Base-by-base conservation (phyloP, 2,329 filamentous ascomycete genomes). In the Blastomyces parvus region DNA sequence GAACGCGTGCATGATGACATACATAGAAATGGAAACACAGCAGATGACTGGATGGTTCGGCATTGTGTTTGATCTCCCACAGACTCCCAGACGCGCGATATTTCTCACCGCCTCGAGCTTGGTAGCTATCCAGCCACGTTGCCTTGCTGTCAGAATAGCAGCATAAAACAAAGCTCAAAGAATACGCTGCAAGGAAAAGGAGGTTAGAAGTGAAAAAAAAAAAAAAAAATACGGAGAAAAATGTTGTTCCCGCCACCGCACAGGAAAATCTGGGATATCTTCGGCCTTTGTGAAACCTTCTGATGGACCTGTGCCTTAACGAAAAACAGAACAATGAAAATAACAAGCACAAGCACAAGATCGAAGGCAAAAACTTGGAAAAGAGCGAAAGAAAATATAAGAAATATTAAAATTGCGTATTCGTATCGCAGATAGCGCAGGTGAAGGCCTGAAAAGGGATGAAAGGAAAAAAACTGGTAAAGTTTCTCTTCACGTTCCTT, bases 51-150 rank as follows among this genome's bases (percentile, higher is more conserved):
- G 22, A 59, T 48, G 7, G n/a, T 48, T 46, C 27, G 55, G 27
- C 27, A 11, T 50, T 42, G 42, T 59, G 33, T 42, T 40, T 59
- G 38, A 9, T 44, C 22, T 30, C 38, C 27, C 11, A 30, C 27
- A 30, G 27, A 30, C 27, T 30, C 27, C 22, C 46, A 30, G 48
- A 25, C 48, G 9, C 14, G 25, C 36, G 7, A 25, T 33, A 22
- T 48, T 33, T 27, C 42, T 59, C 57, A 59, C 57, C 57, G 57
- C 57, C 57, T 48, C 27, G 42, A 59, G 17, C 57, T 59, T 25
- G 14, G 57, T 48, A 33, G 2, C 11, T 57, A 22, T 40, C n/a
- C 25, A 33, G 38, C 5, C n/a, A 22, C n/a, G 8, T 25, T 58
- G 19, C 40, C 55, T 11, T 57, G n/a, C 22, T 59, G 4, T 42